These are phyloP conservation scores for Malassezia brasiliensis DNA, from an alignment of 1,284 basidiomycete genomes.

Conservation along the genomic window DNA sequence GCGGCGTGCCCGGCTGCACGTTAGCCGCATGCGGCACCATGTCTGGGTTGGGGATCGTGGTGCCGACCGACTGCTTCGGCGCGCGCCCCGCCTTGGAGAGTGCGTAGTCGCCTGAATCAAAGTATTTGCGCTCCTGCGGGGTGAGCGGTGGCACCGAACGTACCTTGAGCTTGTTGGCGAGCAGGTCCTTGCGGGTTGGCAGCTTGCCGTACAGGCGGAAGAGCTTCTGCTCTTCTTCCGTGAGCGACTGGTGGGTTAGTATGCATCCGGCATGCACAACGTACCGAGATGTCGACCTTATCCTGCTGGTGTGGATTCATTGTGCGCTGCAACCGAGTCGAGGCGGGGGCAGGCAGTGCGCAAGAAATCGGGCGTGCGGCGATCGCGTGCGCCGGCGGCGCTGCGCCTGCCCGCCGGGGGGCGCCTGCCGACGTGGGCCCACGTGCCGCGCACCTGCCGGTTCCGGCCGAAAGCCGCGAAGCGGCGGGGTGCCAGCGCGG, in stretches of 20 bases:
- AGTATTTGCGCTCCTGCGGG: constrained; percentile 83
- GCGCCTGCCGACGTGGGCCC: neutral
- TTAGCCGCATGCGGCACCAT: constrained; percentile 49
- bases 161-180: constrained; percentile 91
- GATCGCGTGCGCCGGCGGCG: neutral
- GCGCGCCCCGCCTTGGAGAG: constrained; percentile 86
- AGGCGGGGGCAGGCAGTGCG: no score
- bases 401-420: neutral
- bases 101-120: constrained; percentile 94
- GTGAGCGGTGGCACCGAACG: neutral
- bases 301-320: constrained; percentile 77
- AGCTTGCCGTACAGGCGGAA: constrained; percentile 90
- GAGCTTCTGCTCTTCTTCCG: constrained; percentile 83
- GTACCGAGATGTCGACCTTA: constrained; percentile 80
- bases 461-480: constrained; percentile 11
- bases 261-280: constrained; percentile 33
- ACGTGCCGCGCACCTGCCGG: constrained; percentile 6
- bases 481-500: constrained; percentile 2
- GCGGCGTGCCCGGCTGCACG: constrained; percentile 19
- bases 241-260: constrained; percentile 58
- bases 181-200: constrained; percentile 79
- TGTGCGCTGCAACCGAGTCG: no score
- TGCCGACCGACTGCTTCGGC: constrained; percentile 76
- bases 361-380: neutral
- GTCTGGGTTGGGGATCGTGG: constrained; percentile 86